Conservation (phyloP, 371 early-diverging fungal species). For the Nematocida minor region DNA sequence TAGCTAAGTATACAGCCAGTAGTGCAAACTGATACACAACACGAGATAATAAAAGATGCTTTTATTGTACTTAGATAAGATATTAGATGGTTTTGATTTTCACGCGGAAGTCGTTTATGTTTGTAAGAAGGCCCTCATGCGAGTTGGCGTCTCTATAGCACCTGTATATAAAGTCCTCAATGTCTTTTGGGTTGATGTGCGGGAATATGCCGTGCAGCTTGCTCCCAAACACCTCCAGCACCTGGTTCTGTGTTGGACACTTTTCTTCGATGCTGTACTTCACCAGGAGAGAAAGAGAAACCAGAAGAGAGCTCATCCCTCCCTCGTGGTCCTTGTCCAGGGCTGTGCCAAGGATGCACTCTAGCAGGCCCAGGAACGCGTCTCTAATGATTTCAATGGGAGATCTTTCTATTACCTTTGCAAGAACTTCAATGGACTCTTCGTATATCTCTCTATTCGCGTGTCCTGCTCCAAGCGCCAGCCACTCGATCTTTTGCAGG, state of each 20-base stretch:
- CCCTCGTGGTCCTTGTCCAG: slow-evolving; percentile 51
- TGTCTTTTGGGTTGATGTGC: slow-evolving; percentile 7
- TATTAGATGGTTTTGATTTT: slow-evolving; percentile 39
- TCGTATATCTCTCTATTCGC: slow-evolving; percentile 45
- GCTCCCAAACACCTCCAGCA: slow-evolving; percentile 9
- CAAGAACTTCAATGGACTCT: slow-evolving; percentile 4
- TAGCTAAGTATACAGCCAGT: too few species aligned
- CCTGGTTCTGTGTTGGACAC: slow-evolving; percentile 22
- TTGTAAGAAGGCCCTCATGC: slow-evolving; percentile 12
- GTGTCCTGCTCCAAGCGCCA: slow-evolving; percentile 26
- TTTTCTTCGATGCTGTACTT: slow-evolving; percentile 30
- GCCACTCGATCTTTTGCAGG: slow-evolving; percentile 21
- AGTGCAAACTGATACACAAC: not conserved
- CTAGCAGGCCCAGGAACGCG: slow-evolving; percentile 23
- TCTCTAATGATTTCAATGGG: not conserved
- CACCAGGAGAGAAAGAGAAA: not conserved
- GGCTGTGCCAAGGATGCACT: slow-evolving; percentile 37
- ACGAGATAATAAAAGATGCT: not conserved
- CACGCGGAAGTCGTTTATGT: slow-evolving; percentile 36
- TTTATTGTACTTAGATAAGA: not conserved
- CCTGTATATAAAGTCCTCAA: slow-evolving; percentile 31
- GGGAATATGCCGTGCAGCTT: slow-evolving; percentile 41
- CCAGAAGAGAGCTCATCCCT: slow-evolving; percentile 4
- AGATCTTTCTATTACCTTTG: not conserved
- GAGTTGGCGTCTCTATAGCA: slow-evolving; percentile 17